phyloP scores from a whole-genome alignment of 345 rosid genomes.

The Eutrema heterophyllum region DNA sequence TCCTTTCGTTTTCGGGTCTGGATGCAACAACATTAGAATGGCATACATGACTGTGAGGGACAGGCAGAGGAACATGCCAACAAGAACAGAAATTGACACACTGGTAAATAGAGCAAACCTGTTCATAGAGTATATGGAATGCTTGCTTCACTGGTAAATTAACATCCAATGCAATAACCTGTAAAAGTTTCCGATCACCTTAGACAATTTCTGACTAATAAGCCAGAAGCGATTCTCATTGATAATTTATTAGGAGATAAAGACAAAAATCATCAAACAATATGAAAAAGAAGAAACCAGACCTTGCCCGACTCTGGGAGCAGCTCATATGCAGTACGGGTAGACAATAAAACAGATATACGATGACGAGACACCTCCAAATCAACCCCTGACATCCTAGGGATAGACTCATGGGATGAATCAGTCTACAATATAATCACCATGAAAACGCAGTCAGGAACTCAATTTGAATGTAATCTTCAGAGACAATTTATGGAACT shows the following conservation, averaged over 20 bases:
- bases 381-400: slow-evolving; percentile 59
- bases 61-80: slow-evolving; percentile 7
- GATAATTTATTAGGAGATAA: background rate
- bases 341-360: slow-evolving; percentile 62
- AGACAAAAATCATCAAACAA: slow-evolving; percentile 16
- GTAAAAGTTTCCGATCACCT: slow-evolving; percentile 8
- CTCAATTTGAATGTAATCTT: background rate
- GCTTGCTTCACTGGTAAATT: slow-evolving; percentile 97
- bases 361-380: slow-evolving; percentile 68
- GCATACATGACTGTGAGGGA: slow-evolving; percentile 8
- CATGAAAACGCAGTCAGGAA: slow-evolving; percentile 23
- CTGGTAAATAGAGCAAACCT: slow-evolving; percentile 42
- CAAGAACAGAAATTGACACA: slow-evolving; percentile 16
- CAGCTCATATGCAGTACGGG: slow-evolving; percentile 84
- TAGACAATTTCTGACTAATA: slow-evolving; percentile 4
- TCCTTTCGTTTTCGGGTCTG: slow-evolving; percentile 4
- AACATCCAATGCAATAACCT: slow-evolving; percentile 95
- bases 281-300: slow-evolving; percentile 39
- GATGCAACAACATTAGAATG: slow-evolving; percentile 18
- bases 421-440: slow-evolving; percentile 24
- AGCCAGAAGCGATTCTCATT: background rate
- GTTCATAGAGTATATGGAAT: slow-evolving; percentile 91
- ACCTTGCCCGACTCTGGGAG: slow-evolving; percentile 99
- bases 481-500: slow-evolving; percentile 1
- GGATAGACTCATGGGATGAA: slow-evolving; percentile 43